phyloP scores from a whole-genome alignment of 306 rosid species.

The Cajanus cajan region DNA sequence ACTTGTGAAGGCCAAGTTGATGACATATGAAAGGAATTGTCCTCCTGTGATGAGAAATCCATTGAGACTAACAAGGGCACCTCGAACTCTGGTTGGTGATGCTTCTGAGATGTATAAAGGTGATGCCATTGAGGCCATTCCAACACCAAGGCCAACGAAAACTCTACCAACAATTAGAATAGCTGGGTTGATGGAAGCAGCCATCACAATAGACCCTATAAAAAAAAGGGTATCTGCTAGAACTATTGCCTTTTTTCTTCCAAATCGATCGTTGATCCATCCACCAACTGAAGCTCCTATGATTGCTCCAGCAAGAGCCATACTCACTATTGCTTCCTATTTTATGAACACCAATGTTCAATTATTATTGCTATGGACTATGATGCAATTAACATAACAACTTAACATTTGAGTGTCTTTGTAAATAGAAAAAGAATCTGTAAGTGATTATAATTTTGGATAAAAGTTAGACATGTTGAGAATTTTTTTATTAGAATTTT shows the following conservation, averaged over 20 bases:
- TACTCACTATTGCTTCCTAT: conserved; percentile 71
- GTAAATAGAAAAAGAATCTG: not conserved
- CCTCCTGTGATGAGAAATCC: conserved; percentile 72
- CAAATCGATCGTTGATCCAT: conserved; percentile 56
- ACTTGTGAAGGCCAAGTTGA: conserved; percentile 65
- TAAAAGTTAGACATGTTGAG: too few species aligned
- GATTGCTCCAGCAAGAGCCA: conserved; percentile 67
- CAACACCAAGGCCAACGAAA: conserved; percentile 65
- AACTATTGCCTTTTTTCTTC: conserved; percentile 46
- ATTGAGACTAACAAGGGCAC: conserved; percentile 69
- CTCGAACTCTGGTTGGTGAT: conserved; percentile 63
- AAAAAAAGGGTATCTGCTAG: conserved; percentile 54
- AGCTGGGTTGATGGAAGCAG: conserved; percentile 32
- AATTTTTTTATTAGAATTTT: too few species aligned
- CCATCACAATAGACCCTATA: conserved; percentile 54
- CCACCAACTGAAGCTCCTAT: conserved; percentile 69
- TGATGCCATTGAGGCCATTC: conserved; percentile 73
- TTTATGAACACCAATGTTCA: not conserved
- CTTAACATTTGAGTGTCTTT: not conserved
- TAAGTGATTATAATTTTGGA: not conserved
- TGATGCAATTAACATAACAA: not conserved
- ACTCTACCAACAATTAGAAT: conserved; percentile 51
- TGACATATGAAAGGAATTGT: conserved; percentile 62
- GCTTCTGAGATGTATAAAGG: conserved; percentile 74
- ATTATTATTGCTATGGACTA: not conserved